Percentiles rank a stretch among this genome's conserved stretches.
phyloP scores from a whole-genome alignment of 768 basidiomycete species.

The Suillus clintonianus region DNA sequence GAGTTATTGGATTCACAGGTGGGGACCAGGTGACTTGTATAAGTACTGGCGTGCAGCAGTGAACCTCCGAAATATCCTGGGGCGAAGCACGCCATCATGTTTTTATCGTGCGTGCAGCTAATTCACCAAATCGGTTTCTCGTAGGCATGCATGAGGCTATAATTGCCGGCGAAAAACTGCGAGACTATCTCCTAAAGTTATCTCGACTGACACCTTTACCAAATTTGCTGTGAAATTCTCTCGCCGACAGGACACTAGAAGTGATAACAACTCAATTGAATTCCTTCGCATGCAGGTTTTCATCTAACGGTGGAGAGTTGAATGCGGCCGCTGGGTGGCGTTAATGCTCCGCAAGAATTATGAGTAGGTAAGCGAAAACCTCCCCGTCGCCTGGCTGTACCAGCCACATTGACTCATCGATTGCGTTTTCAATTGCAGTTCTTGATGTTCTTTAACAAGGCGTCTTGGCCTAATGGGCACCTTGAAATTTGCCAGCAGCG shows the following conservation, averaged over 20 bases:
- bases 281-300: not conserved
- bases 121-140: not conserved
- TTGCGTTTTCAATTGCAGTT: not conserved
- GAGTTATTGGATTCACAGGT: not conserved
- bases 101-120: not conserved
- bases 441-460: slow-evolving; percentile 1
- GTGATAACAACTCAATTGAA: not conserved
- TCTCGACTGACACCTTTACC: not conserved
- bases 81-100: not conserved
- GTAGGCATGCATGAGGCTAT: not conserved
- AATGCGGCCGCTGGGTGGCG: not conserved
- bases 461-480: not conserved
- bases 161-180: not conserved
- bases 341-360: not conserved
- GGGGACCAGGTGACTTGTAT: slow-evolving; percentile 8
- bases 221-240: not conserved
- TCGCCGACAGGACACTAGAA: not conserved
- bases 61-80: not conserved
- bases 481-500: slow-evolving; percentile 3
- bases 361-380: not conserved
- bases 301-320: not conserved
- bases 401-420: not conserved
- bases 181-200: not conserved
- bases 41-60: not conserved
- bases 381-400: not conserved